Base-by-base conservation (phyloP, 495 filamentous ascomycete species). In the Bombardia bombarda region DNA sequence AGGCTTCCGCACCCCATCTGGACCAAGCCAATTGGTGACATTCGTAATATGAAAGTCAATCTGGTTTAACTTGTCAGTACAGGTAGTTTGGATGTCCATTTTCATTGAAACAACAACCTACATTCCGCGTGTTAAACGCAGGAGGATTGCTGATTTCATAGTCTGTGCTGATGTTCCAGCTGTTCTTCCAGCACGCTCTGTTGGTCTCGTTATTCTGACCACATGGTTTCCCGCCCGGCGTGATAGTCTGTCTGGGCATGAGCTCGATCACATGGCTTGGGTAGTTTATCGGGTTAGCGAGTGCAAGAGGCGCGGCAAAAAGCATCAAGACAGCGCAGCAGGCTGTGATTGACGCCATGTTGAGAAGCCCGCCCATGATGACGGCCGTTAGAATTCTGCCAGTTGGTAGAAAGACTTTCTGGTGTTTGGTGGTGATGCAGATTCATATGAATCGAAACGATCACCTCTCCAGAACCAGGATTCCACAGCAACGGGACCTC, bases 1-100 rank as follows among this genome's bases (percentile, higher is more conserved):
- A 12, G 43, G 49, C 33, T 61, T 65, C 7, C 56, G 57, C 0
- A 69, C 58, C 9, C 68, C 65, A 43, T 77, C 74, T 0, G 74
- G 70, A 0, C 63, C 66, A 10, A 56, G 20, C 41, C 58, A 63
- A 58, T 66, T 48, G 28, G 61, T 52, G 38, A 62, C 37, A 46
- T 59, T 61, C 3, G 58, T 63, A 37, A 71, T 47, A 16, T 48
- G 59, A 17, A 67, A 54, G 45, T 55, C 51, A 46, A 21, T 21
- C 34, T 59, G 67, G 54, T 67, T 35, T 1, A 9, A 22, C 17
- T 1, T 17, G 39, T 40, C 8, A 50, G 19, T 30, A n/a, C n/a
- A n/a, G n/a, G n/a, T n/a, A n/a, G n/a, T n/a, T n/a, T n/a, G n/a
- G n/a, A n/a, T n/a, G n/a, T n/a, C n/a, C n/a, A n/a, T n/a, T n/a